A percentile compares a stretch with the other conserved stretches of the same genome.
phyloP scores from a whole-genome alignment of 257 asterid species.

The Solanum phureja region DNA sequence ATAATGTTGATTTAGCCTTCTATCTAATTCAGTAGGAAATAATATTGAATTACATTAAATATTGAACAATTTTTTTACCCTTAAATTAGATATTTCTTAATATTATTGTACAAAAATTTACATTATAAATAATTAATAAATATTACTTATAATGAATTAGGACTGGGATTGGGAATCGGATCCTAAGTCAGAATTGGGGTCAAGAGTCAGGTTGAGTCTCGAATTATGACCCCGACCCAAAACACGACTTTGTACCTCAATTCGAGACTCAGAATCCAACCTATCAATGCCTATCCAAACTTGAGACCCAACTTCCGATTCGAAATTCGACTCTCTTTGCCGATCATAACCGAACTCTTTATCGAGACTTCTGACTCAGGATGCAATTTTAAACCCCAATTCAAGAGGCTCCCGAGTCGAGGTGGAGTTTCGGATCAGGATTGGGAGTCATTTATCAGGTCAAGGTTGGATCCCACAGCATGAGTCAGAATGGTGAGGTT shows the following conservation, averaged over 20 bases:
- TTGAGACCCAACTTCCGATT: not conserved
- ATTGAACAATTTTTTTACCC: no score
- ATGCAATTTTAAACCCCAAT: not conserved
- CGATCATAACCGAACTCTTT: fast-evolving
- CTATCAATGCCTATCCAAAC: not conserved
- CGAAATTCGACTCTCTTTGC: not conserved
- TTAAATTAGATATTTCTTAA: not conserved
- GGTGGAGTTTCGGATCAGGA: not conserved
- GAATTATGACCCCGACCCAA: not conserved
- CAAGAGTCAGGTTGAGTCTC: not conserved
- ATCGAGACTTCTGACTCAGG: not conserved
- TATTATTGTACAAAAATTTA: not conserved
- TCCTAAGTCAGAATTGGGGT: not conserved
- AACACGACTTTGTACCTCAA: no score
- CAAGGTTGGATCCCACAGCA: not conserved
- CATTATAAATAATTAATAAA: not conserved
- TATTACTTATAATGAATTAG: not conserved
- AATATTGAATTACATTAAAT: no score
- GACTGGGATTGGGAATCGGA: not conserved
- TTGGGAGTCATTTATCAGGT: not conserved
- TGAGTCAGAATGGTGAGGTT: not conserved
- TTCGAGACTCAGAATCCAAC: not conserved
- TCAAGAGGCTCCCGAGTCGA: not conserved
- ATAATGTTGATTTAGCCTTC: not conserved
- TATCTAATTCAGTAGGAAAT: not conserved